Base-by-base conservation (phyloP, 371 early-diverging fungal species). In the Apophysomyces trapeziformis region DNA sequence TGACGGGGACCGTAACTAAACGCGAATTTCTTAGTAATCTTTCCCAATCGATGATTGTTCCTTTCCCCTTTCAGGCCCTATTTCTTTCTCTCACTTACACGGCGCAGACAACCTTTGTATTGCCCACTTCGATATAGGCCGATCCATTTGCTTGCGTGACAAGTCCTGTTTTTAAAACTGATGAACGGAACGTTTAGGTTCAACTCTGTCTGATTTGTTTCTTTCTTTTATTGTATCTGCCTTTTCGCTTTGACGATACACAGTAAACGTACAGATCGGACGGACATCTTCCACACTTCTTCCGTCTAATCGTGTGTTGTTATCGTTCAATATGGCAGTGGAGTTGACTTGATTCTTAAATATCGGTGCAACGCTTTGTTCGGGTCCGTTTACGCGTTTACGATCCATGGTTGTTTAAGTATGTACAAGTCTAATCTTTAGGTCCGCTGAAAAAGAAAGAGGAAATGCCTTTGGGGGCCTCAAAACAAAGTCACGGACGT, bases 101-200 rank as follows among this genome's bases (percentile, higher is more conserved):
- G 45, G 94, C 94, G 76, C 96, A 95, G 32, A 92, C 89, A 38
- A 96, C 79, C 70, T 96, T 96, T 67, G 94, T 88, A 37, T 90
- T 88, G 46, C 91, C 94, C 45, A 90, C 71, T 78, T 97, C 98
- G 64, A 93, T 85, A 65, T 92, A 96, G 13, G 96, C 95, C 7
- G 96, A 95, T 8, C 98, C 98, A 50, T 89, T 94, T 16, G 98
- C 95, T 56, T 93, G 92, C 18, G 78, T 83, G 13, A 95, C 87
- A 38, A 92, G 76, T n/a, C 95, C 96, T 13, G 96, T 90, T 69
- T 89, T 90, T 61, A 96, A 76, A 71, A 87, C 94, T 89, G 21
- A 57, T 39, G 61, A 38, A 35, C 32, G 32, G 45, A 58, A 21
- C 35, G 58, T 39, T 7, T 14, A 21, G 3, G 50, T 16, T 36